Conservation (phyloP, 257 asterid genomes). For the Solanum arcanum region DNA sequence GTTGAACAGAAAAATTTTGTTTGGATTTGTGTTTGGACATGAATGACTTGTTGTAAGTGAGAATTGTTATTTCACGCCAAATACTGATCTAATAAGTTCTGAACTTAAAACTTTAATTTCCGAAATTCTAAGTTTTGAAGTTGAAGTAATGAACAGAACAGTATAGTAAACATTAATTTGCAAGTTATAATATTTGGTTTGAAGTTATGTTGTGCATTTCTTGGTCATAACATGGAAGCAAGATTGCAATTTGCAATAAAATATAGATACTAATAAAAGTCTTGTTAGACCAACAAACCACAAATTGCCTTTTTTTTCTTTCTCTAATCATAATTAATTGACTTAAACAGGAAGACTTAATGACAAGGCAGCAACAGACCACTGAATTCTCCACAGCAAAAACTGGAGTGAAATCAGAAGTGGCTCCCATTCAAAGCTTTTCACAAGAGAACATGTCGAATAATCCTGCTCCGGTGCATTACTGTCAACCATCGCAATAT, state of each 20-base stretch:
- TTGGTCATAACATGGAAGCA: not conserved
- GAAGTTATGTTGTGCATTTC: not conserved
- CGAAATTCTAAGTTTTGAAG: not conserved
- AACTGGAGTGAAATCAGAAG: slow-evolving; percentile 10
- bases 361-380: slow-evolving; percentile 20
- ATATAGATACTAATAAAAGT: not conserved
- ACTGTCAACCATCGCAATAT: slow-evolving; percentile 40
- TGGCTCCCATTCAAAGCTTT: slow-evolving; percentile 13
- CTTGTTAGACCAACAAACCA: not conserved
- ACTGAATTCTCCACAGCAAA: slow-evolving; percentile 17
- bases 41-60: not conserved
- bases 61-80: not conserved
- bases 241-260: not conserved
- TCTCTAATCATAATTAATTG: not conserved
- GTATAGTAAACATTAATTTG: not conserved
- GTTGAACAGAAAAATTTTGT: not conserved
- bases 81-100: not conserved
- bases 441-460: slow-evolving; percentile 20
- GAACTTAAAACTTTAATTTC: not conserved
- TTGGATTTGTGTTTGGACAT: not conserved
- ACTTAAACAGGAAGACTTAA: slow-evolving; percentile 37
- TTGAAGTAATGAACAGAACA: not conserved
- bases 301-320: not conserved
- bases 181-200: not conserved
- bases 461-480: slow-evolving; percentile 14